Base-by-base conservation (phyloP, 2,329 filamentous ascomycete species). In the Huntiella abstrusa region DNA sequence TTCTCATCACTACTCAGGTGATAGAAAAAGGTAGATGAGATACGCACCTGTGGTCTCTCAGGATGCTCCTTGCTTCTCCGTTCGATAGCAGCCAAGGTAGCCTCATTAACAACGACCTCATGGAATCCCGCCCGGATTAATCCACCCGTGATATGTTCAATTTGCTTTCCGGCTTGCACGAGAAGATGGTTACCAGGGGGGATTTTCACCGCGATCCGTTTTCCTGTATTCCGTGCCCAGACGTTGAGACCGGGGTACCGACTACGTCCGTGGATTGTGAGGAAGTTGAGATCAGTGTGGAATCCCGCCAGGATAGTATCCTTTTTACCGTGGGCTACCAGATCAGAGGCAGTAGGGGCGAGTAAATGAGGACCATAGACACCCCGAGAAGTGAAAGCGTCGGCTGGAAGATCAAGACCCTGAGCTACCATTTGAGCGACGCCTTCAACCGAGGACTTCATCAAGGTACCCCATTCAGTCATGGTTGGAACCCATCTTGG, bases 201-300 rank as follows among this genome's bases (percentile, higher is more conserved):
- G 52, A 77, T 76, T 59, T 67, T 66, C 51, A 77, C 73, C 39
- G 72, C 58, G 52, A 77, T 74, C 52, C 68, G 67, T 51, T 62
- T 64, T 39, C 73, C 73, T 1, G 72, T 76, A 64, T 77, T 77
- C 53, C 73, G 70, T 16, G 71, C 73, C 73, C 73, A 77, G 54
- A 77, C 69, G 61, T 77, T 67, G 53, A 77, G 64, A 2, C 73
- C 73, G 0, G 73, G 73, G 53, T 74, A 77, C 49, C 73, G 70
- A 28, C 70, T 74, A 52, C 73, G 73, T 48, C 73, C 73, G 61
- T 77, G 73, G 59, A 77, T 77, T 52, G 73, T 77, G 45, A 77
- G 64, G 57, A 76, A 77, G 64, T 77, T 77, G 49, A 77, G 69
- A 54, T 77, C 73, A 1, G 73, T 76, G 58, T 77, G 73, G 62